Base-by-base conservation (phyloP, 2,329 filamentous ascomycete species). In the Pseudogymnoascus sp. region DNA sequence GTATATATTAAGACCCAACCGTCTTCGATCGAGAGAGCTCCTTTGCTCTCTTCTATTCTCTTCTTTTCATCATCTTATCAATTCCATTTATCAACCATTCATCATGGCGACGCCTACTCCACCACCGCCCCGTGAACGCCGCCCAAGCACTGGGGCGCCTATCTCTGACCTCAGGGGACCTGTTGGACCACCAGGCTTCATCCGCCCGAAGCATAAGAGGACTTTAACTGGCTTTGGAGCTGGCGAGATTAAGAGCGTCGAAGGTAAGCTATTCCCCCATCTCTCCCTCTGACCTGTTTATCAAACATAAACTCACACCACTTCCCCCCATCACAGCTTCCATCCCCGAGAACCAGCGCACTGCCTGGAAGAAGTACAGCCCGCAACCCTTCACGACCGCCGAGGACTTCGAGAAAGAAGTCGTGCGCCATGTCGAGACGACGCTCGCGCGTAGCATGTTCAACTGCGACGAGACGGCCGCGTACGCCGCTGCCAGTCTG, bases 381-480 rank as follows among this genome's bases (percentile, higher is more conserved):
- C 84, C 84, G 62, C 78, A 83, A 68, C 86, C 84, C 65, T 97
- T 97, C 78, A 83, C 80, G 66, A 86, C 83, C 69, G 87, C 91
- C 74, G 91, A 96, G 16, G 89, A 91, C 64, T 97, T 97, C 73
- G 81, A 95, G 80, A 86, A 80, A 74, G 93, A 96, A 73, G 84
- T 96, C 63, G 91, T 99, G 67, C 88, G 88, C 68, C 95, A 99
- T 80, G 90, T 99, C 72, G 95, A 99, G 78, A 97, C 95, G 2
- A 96, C 93, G 2, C 83, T 99, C 66, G 95, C 95, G 66, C 90
- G 95, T 65, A 97, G 93, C 72, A 85, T 99, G 75, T 97, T 93
- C 84, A 99, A 99, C 78, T 99, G 95, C 78, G 93, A 99, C 80
- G 95, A 99, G 78, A 76, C 82, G 76, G 95, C 95, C 62, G 92